Base-by-base conservation (phyloP, 2,329 filamentous ascomycete species). In the Apiospora marii region DNA sequence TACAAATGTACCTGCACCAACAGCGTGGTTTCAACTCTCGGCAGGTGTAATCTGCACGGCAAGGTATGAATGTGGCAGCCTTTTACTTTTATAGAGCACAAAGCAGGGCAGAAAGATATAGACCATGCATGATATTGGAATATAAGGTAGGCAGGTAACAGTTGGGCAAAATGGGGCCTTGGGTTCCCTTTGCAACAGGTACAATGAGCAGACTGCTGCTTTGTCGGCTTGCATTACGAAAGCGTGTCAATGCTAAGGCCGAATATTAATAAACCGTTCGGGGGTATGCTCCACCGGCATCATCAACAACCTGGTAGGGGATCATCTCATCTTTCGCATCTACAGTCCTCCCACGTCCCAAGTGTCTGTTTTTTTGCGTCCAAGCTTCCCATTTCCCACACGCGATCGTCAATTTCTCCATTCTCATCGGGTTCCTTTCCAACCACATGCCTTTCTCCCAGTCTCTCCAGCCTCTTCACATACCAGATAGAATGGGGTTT, bases 261-360 rank as follows among this genome's bases (percentile, higher is more conserved):
- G n/a, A 41, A 41, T 41, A 64, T 41, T 24, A 41, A 64, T 64
- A 64, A 41, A 64, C 34, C 8, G 10, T 10, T 64, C 58, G 30
- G 4, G 58, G 58, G 46, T 34, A n/a, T n/a, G 58, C n/a, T 64
- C 58, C 58, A 64, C 58, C 58, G n/a, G 30, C 34, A 41, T 64
- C 34, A 64, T 41, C 22, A n/a, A 41, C 58, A 64, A 64, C 58
- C 58, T 41, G 58, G 58, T 41, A 41, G 58, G 34, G 34, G 58
- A 41, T 64, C 58, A 64, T 64, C 58, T 64, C 58, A 64, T 64
- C 58, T 41, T 30, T 41, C 58, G 41, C 58, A 30, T n/a, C 30
- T 34, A n/a, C 30, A 58, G 24, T 58, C 14, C 51, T 30, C 24
- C 30, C 37, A 41, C 37, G 37, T 58, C 51, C 51, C 51, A 41